Evolutionary conservation across 352 stramenopile species (phyloP), one percentile per base, ranked within the genome.

Genomic region (Phytopythium mirpurense): DNA sequence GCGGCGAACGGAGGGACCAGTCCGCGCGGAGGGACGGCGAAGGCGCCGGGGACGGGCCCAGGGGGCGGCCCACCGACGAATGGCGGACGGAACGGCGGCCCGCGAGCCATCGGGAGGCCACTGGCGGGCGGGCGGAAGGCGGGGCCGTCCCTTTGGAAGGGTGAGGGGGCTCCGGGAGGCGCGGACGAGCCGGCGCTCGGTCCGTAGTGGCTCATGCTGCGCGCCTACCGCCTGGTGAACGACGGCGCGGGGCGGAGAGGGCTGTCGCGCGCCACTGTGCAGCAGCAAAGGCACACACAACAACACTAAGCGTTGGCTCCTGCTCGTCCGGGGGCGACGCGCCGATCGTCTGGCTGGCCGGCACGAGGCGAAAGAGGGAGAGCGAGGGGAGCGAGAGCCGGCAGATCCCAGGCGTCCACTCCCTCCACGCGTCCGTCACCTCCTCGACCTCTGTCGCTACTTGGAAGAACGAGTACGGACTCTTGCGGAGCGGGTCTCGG

Each of bases 181-280:
- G 24, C n/a, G 37, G 21, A 19, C 10, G 21, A 27, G 41, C 42
- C 65, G 40, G 53, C 37, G n/a, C 57, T 46, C 18, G 68, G 64
- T 32, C 64, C 64, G 56, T 73, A 77, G 56, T 71, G 62, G 59
- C 54, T 77, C 68, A 77, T 59, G 7, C n/a, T 42, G 12, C 3
- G 23, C 24, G 42, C 23, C 29, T 38, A 24, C 18, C 36, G 18
- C 36, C 14, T 14, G 36, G 36, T 14, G 14, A 14, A 5, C 6
- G 14, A 2, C n/a, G 38, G 34, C 16, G 34, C 12, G 34, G 3
- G 11, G n/a, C 24, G 11, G 21, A 26, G 40, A 26, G 40, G 21
- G 21, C 40, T 31, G 1, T 6, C 26, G 43, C 24, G 24, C 43
- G 27, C 43, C 24, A 34, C 43, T 34, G 43, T 36, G 43, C 5